These are phyloP conservation scores for Didymosphaeria variabile DNA, from an alignment of 2,329 filamentous ascomycete species.

Conservation along the genomic window DNA sequence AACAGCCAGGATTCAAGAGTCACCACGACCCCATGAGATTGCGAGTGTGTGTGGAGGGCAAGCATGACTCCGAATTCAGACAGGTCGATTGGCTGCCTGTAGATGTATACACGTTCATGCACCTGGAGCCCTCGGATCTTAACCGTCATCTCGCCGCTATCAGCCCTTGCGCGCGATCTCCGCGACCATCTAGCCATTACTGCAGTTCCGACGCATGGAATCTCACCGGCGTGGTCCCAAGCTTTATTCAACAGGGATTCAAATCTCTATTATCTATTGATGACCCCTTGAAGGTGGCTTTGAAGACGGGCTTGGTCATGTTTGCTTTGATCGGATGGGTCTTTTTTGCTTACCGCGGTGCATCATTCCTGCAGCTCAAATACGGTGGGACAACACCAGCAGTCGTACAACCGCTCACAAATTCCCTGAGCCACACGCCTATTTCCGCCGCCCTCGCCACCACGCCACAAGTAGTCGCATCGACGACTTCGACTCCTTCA, in stretches of 20 bases:
- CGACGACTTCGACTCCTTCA: neutral
- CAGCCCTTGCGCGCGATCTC: constrained; percentile 23
- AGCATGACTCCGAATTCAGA: constrained; percentile 31
- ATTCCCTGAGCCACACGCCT: neutral
- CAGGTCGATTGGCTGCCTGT: constrained; percentile 44
- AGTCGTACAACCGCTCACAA: neutral
- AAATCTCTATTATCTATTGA: neutral
- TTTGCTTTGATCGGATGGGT: constrained; percentile 1
- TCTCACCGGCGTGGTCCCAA: neutral
- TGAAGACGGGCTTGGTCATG: neutral
- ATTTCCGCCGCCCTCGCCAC: neutral
- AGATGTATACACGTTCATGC: constrained; percentile 43
- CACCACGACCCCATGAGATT: constrained; percentile 33
- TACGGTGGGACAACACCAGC: neutral
- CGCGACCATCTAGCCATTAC: neutral
- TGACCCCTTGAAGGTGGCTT: neutral
- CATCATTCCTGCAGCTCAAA: neutral
- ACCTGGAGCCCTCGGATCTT: constrained; percentile 46
- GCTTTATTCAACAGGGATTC: neutral
- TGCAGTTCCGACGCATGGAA: constrained; percentile 2
- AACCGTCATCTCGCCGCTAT: constrained; percentile 50
- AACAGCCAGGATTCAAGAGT: constrained; percentile 18
- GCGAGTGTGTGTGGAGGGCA: constrained; percentile 43
- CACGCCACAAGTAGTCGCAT: neutral
- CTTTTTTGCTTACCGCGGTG: neutral